Conservation (phyloP, 352 stramenopile species). For the Globisporangium acanthophoron region DNA sequence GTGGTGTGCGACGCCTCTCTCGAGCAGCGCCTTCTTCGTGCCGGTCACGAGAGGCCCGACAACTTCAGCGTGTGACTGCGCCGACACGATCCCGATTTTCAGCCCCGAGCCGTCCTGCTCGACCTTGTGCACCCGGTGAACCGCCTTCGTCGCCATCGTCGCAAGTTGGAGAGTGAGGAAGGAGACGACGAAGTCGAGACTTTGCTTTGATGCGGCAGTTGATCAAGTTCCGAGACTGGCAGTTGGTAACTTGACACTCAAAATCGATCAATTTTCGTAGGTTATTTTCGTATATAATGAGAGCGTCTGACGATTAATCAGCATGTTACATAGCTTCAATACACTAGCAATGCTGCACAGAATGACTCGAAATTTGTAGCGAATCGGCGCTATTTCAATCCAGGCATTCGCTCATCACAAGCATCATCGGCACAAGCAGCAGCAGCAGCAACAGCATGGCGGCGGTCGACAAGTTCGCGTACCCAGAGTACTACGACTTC, state of each 20-base stretch:
- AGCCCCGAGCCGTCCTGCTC: slow-evolving; percentile 20
- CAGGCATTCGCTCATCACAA: not conserved
- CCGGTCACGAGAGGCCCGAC: slow-evolving; percentile 33
- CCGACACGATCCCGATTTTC: slow-evolving; percentile 45
- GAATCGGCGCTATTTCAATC: not conserved
- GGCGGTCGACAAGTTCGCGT: slow-evolving; percentile 69
- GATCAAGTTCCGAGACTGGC: too few species aligned
- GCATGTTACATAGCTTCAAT: too few species aligned
- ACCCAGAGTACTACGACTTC: slow-evolving; percentile 86
- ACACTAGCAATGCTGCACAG: too few species aligned
- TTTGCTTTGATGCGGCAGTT: too few species aligned
- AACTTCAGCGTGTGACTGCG: slow-evolving; percentile 48
- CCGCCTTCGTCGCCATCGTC: slow-evolving; percentile 13
- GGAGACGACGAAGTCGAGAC: too few species aligned
- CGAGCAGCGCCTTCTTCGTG: slow-evolving; percentile 47
- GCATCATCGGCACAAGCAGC: not conserved
- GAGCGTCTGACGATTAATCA: too few species aligned
- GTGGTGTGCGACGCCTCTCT: slow-evolving; percentile 37
- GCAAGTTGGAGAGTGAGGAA: not conserved
- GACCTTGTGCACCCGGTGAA: slow-evolving; percentile 2
- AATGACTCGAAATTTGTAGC: too few species aligned
- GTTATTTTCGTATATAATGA: too few species aligned
- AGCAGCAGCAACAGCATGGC: slow-evolving; percentile 1
- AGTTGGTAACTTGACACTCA: too few species aligned
- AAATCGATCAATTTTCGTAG: too few species aligned